These are phyloP conservation scores for Chlorociboria aeruginascens DNA, from an alignment of 495 filamentous ascomycete species.

Conservation along the genomic window DNA sequence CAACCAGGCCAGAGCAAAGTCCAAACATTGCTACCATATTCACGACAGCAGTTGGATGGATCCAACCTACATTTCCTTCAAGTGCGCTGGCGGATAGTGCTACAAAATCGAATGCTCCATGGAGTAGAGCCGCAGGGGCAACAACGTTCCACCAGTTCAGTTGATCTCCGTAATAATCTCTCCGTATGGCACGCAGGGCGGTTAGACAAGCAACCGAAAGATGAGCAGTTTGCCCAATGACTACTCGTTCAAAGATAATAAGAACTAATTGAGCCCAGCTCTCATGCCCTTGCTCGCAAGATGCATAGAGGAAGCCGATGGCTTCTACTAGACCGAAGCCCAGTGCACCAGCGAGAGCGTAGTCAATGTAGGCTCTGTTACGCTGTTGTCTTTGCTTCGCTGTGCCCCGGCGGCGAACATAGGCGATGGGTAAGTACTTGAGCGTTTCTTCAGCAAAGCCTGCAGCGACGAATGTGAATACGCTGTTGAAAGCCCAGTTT, in stretches of 20 bases:
- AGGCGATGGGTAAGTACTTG: constrained; percentile 16
- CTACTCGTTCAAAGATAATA: constrained; percentile 10
- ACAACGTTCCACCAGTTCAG: constrained; percentile 14
- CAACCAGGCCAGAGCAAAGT: background rate
- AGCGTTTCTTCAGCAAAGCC: constrained; percentile 16
- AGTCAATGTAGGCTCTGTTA: constrained; percentile 15
- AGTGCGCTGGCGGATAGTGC: constrained; percentile 11
- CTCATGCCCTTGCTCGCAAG: constrained; percentile 1
- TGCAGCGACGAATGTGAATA: constrained; percentile 8
- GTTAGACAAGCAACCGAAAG: constrained; percentile 12
- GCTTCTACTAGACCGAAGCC: constrained; percentile 16
- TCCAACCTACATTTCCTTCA: constrained; percentile 22
- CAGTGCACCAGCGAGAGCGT: constrained; percentile 14
- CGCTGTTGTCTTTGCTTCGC: background rate
- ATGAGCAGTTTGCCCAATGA: constrained; percentile 14
- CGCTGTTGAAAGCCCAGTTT: constrained; percentile 16
- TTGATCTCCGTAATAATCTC: constrained; percentile 17
- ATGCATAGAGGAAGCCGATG: constrained; percentile 15
- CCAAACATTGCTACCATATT: constrained; percentile 3
- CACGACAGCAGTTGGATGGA: constrained; percentile 12
- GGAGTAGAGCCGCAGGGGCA: constrained; percentile 11
- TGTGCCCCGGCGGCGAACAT: constrained; percentile 7
- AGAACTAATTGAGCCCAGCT: constrained; percentile 3
- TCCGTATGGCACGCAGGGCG: constrained; percentile 12
- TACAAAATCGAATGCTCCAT: constrained; percentile 15